Percentiles rank a stretch among this genome's conserved stretches.
Evolutionary conservation across 2,329 filamentous ascomycete species (phyloP).

Genomic region (Mycogone perniciosa): DNA sequence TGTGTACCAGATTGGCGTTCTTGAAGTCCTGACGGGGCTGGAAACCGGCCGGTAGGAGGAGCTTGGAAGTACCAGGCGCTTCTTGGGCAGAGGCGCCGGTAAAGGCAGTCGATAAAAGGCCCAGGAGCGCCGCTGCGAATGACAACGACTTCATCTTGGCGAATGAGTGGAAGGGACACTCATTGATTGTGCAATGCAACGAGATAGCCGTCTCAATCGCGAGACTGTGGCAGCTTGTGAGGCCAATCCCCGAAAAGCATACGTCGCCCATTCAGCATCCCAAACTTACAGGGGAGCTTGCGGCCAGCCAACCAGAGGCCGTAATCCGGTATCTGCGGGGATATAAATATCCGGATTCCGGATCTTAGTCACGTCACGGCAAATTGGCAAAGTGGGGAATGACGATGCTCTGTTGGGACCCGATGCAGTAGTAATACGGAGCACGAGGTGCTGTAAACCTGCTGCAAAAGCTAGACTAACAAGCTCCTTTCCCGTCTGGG

Average conservation of each 20-base stretch:
- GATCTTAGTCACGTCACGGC: neutral
- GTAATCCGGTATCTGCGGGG: conserved; percentile 1
- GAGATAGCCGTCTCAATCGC: conserved; percentile 14
- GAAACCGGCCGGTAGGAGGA: conserved; percentile 60
- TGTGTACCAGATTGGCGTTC: conserved; percentile 85
- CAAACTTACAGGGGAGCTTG: conserved; percentile 22
- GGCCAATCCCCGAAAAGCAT: conserved; percentile 26
- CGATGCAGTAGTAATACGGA: neutral
- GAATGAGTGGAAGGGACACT: conserved; percentile 21
- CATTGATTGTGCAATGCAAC: conserved; percentile 27
- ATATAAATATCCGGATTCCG: conserved; percentile 11
- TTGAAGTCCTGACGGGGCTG: conserved; percentile 86
- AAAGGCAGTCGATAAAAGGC: conserved; percentile 46
- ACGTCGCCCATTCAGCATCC: conserved; percentile 29
- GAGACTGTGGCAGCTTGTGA: conserved; percentile 13
- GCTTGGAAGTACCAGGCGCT: conserved; percentile 42
- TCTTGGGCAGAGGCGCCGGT: conserved; percentile 29
- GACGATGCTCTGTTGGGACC: neutral
- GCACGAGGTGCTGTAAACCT: too few relatives aligned
- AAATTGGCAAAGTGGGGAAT: neutral
- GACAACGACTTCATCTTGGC: conserved; percentile 37
- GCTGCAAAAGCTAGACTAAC: too few relatives aligned
- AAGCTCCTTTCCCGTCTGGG: too few relatives aligned
- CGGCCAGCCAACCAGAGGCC: conserved; percentile 22
- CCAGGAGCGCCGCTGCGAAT: conserved; percentile 52